phyloP scores from a whole-genome alignment of 257 asterid genomes.

The Cinchona pubescens region DNA sequence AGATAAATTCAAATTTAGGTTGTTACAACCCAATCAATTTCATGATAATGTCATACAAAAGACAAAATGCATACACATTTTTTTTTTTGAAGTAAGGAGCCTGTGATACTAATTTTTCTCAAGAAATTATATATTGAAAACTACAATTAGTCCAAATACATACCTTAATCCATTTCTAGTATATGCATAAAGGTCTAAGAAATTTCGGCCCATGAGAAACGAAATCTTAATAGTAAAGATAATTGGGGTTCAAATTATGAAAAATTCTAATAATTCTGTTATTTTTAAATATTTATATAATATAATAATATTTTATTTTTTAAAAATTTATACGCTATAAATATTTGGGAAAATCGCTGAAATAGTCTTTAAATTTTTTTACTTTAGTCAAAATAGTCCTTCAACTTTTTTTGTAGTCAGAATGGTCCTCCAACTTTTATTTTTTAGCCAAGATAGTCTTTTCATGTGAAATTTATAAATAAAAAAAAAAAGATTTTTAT shows the following conservation, averaged over 20 bases:
- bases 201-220: background rate
- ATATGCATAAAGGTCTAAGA: background rate
- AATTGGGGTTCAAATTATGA: background rate
- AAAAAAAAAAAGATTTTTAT: no score
- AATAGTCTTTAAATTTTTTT: no score
- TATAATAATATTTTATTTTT: no score
- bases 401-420: no score
- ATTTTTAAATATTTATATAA: no score
- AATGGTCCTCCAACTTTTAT: no score
- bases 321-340: no score
- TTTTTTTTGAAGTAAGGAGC: background rate
- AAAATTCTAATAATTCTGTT: no score
- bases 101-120: background rate
- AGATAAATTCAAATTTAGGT: background rate
- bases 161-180: background rate
- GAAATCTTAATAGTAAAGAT: background rate
- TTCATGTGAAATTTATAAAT: no score
- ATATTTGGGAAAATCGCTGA: no score
- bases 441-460: no score
- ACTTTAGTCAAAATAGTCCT: no score
- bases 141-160: background rate
- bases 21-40: background rate
- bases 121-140: background rate
- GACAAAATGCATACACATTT: background rate
- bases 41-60: background rate